Percentiles rank a stretch among this genome's conserved stretches.
These are phyloP conservation scores for Paramecium primaurelia DNA, from an alignment of 73 alveolate species.

Conservation along the genomic window DNA sequence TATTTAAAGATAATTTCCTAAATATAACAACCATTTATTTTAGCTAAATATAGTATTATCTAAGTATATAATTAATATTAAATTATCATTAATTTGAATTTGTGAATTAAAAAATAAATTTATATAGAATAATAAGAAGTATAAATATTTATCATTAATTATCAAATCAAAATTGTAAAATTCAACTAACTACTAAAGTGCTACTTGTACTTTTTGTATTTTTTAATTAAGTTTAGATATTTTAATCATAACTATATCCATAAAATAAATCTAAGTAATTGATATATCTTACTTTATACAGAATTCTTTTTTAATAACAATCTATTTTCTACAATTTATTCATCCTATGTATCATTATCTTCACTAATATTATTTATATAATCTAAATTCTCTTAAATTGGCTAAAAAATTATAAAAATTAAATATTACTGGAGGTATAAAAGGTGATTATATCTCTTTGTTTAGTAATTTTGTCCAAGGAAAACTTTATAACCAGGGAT, in stretches of 20 bases:
- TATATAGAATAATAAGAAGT: background rate
- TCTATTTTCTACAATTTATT: constrained; percentile 48
- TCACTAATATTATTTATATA: constrained; percentile 9
- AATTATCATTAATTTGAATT: background rate
- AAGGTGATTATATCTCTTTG: constrained; percentile 85
- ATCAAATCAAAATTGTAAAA: background rate
- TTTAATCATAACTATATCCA: constrained; percentile 31
- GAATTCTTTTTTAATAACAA: constrained; percentile 65
- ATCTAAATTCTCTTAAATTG: background rate
- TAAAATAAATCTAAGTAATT: background rate
- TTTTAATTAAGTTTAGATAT: background rate
- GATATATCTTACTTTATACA: constrained; percentile 13
- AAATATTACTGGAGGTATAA: constrained; percentile 60
- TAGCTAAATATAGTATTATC: too few species aligned
- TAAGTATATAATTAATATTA: too few species aligned
- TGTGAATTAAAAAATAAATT: background rate
- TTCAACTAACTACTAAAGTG: constrained; percentile 12
- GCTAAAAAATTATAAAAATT: background rate
- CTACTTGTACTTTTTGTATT: constrained; percentile 40
- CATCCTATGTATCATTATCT: constrained; percentile 56
- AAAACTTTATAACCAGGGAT: constrained; percentile 82
- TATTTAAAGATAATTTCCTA: too few species aligned
- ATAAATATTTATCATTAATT: background rate
- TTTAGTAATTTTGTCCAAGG: constrained; percentile 84
- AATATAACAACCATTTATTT: too few species aligned